Evolutionary conservation across 1,139 yeast species (phyloP).

Genomic region (Pneumocystis wakefieldiae): DNA sequence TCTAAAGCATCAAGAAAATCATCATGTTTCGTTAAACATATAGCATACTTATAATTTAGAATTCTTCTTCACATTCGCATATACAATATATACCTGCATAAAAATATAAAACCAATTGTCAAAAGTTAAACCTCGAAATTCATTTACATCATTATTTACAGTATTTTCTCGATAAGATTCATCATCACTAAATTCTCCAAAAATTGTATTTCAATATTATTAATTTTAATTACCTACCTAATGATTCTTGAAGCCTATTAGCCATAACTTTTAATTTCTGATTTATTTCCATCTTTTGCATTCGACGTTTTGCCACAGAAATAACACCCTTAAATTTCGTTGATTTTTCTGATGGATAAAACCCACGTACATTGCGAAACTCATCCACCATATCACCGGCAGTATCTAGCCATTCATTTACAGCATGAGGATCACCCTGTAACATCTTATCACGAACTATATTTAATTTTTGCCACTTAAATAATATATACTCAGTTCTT

Average conservation of each 20-base stretch:
- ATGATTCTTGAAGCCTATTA: slow-evolving; percentile 16
- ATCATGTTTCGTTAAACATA: slow-evolving; percentile 49
- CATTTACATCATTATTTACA: slow-evolving; percentile 28
- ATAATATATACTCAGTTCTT: slow-evolving; percentile 8
- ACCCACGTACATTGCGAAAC: slow-evolving; percentile 59
- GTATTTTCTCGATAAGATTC: slow-evolving; percentile 23
- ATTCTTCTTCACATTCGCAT: background rate
- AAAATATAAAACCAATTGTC: slow-evolving; percentile 76
- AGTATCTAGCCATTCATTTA: slow-evolving; percentile 66
- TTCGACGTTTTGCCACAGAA: slow-evolving; percentile 45
- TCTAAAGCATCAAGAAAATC: slow-evolving; percentile 53
- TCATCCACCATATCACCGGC: slow-evolving; percentile 74
- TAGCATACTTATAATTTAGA: slow-evolving; percentile 31
- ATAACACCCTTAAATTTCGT: slow-evolving; percentile 45
- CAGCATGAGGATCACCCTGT: slow-evolving; percentile 45
- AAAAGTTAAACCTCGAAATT: slow-evolving; percentile 61
- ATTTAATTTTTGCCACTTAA: slow-evolving; percentile 32
- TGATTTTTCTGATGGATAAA: slow-evolving; percentile 63
- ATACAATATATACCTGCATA: slow-evolving; percentile 31
- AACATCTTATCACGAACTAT: slow-evolving; percentile 43
- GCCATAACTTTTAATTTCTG: slow-evolving; percentile 26
- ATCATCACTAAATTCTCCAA: slow-evolving; percentile 40
- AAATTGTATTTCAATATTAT: slow-evolving; percentile 20
- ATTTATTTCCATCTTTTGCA: slow-evolving; percentile 49
- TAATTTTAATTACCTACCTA: slow-evolving; percentile 20